Conservation (phyloP, 2,329 filamentous ascomycete genomes). For the Coniella vitis region DNA sequence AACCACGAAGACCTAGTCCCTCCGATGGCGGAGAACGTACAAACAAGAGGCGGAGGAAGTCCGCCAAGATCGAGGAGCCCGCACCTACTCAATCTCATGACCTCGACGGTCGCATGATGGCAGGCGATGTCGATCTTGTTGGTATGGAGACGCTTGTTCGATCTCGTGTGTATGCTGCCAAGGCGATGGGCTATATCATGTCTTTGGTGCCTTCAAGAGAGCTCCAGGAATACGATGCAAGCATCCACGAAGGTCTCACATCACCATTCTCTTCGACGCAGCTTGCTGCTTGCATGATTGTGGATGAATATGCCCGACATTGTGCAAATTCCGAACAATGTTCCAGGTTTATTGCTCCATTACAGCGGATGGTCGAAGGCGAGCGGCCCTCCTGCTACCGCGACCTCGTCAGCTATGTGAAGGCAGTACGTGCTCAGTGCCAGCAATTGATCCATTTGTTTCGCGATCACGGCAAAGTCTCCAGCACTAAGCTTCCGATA, state of each 20-base stretch:
- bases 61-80: conserved; percentile 71
- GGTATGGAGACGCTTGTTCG: conserved; percentile 82
- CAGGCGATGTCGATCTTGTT: conserved; percentile 91
- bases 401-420: conserved; percentile 83
- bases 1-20: conserved; percentile 43
- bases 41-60: conserved; percentile 73
- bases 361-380: conserved; percentile 72
- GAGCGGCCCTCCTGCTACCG: conserved; percentile 79
- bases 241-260: conserved; percentile 58
- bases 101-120: conserved; percentile 96
- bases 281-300: conserved; percentile 71
- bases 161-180: conserved; percentile 80
- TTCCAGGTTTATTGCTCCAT: conserved; percentile 52
- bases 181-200: conserved; percentile 80
- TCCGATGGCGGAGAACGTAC: conserved; percentile 54
- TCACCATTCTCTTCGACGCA: conserved; percentile 81
- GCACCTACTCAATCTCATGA: conserved; percentile 72
- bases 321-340: conserved; percentile 39
- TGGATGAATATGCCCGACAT: conserved; percentile 80
- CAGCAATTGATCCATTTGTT: conserved; percentile 86
- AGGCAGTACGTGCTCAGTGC: conserved; percentile 85
- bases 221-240: conserved; percentile 57
- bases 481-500: conserved; percentile 65
- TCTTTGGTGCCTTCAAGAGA: conserved; percentile 61
- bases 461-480: conserved; percentile 80